A percentile compares a stretch with the other conserved stretches of the same genome.
These are phyloP conservation scores for Singerocomus rubriflavus DNA, from an alignment of 1,284 basidiomycete species.

Conservation along the genomic window DNA sequence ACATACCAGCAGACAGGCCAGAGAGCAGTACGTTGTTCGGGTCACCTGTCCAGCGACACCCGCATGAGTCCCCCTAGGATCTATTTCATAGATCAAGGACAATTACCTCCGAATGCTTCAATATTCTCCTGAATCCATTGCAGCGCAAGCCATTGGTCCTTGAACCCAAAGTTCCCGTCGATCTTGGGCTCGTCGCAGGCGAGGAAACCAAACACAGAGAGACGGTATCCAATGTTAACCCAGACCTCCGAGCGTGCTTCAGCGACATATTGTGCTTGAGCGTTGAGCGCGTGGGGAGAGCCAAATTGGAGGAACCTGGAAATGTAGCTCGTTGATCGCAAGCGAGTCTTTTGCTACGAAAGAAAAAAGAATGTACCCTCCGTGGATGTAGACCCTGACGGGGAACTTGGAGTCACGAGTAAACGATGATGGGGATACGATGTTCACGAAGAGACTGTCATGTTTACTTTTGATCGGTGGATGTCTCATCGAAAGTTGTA, in stretches of 20 bases:
- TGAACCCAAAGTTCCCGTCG: constrained; percentile 75
- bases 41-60: constrained; percentile 52
- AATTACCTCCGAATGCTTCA: constrained; percentile 33
- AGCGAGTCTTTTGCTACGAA: neutral
- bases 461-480: neutral
- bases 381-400: constrained; percentile 74
- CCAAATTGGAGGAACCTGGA: constrained; percentile 77
- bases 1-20: constrained; percentile 66
- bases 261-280: constrained; percentile 66
- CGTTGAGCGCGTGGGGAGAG: constrained; percentile 55
- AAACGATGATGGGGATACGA: constrained; percentile 60
- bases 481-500: neutral
- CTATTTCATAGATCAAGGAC: constrained; percentile 44
- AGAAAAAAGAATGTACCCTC: constrained; percentile 46
- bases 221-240: constrained; percentile 69
- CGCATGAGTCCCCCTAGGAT: constrained; percentile 52
- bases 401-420: constrained; percentile 49
- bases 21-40: constrained; percentile 54
- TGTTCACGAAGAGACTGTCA: constrained; percentile 65
- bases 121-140: constrained; percentile 30
- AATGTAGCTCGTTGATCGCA: neutral
- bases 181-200: constrained; percentile 58
- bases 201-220: constrained; percentile 73
- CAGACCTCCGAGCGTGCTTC: constrained; percentile 64
- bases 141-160: constrained; percentile 49